phyloP scores from a whole-genome alignment of 2,329 filamentous ascomycete species.

The Emergomyces pasteurianus region DNA sequence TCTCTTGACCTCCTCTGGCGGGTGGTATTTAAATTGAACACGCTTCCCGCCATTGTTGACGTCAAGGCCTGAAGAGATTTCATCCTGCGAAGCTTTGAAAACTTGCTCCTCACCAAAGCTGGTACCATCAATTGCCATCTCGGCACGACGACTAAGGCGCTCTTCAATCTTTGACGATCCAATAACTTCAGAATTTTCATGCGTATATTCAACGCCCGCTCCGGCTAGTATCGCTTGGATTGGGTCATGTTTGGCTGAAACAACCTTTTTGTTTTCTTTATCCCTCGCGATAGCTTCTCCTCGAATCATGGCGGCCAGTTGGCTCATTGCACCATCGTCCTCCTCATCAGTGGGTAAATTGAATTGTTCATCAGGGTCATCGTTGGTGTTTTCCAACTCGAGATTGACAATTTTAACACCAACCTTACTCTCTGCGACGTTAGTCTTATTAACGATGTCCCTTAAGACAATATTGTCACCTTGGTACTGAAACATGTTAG shows the following conservation, averaged over 20 bases:
- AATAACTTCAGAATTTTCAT: slow-evolving; percentile 91
- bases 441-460: slow-evolving; percentile 98
- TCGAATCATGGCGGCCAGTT: slow-evolving; percentile 55
- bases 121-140: slow-evolving; percentile 28
- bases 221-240: slow-evolving; percentile 79
- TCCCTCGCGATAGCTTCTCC: slow-evolving; percentile 30
- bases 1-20: slow-evolving; percentile 58
- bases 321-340: slow-evolving; percentile 57
- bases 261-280: slow-evolving; percentile 22
- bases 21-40: slow-evolving; percentile 53
- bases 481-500: slow-evolving; percentile 76
- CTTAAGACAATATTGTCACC: slow-evolving; percentile 67
- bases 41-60: slow-evolving; percentile 24
- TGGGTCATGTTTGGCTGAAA: slow-evolving; percentile 48
- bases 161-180: slow-evolving; percentile 88
- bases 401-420: slow-evolving; percentile 72
- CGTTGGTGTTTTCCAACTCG: slow-evolving; percentile 50
- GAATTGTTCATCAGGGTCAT: slow-evolving; percentile 30
- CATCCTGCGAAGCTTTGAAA: slow-evolving; percentile 19
- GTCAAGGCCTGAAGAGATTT: slow-evolving; percentile 4
- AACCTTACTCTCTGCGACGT: slow-evolving; percentile 82
- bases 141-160: slow-evolving; percentile 64
- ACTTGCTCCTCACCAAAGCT: slow-evolving; percentile 24
- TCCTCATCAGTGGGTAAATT: slow-evolving; percentile 33
- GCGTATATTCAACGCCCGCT: slow-evolving; percentile 87